Percentiles rank a stretch among this genome's conserved stretches.
phyloP scores from a whole-genome alignment of 228 moss, liverwort and hornwort species.

The Sphagnum fallax region DNA sequence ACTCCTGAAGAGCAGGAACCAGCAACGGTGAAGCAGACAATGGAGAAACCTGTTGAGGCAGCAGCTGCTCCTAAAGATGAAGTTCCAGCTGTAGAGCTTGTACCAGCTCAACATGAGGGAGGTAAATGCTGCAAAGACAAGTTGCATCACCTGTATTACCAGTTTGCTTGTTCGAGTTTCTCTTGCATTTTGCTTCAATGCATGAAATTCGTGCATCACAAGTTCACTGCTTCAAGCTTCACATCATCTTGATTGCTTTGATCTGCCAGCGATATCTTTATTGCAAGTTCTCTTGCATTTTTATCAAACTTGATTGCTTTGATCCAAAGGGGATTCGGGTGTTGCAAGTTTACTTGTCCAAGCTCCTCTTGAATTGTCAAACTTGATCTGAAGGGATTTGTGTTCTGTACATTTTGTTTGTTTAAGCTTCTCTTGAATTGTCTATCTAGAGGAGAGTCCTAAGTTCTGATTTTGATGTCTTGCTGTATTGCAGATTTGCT shows the following conservation, averaged over 20 bases:
- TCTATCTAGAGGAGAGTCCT: no score
- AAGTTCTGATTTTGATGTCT: neutral
- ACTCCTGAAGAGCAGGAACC: neutral
- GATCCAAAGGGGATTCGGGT: no score
- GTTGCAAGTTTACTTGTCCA: neutral
- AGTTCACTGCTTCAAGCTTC: no score
- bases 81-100: neutral
- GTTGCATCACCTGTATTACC: no score
- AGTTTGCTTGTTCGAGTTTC: neutral
- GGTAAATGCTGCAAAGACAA: neutral
- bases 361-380: neutral
- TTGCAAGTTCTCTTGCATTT: no score
- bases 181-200: neutral
- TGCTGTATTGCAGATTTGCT: slow-evolving; percentile 27
- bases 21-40: neutral
- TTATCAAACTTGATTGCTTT: no score
- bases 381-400: no score
- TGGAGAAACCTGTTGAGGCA: slow-evolving; percentile 1
- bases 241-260: neutral
- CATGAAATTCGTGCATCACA: no score
- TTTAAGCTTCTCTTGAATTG: no score
- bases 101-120: slow-evolving; percentile 1
- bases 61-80: slow-evolving; percentile 1
- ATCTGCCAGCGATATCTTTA: no score
- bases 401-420: no score